Conservation (phyloP, 1,284 basidiomycete species). For the Naganishia cerealis region DNA sequence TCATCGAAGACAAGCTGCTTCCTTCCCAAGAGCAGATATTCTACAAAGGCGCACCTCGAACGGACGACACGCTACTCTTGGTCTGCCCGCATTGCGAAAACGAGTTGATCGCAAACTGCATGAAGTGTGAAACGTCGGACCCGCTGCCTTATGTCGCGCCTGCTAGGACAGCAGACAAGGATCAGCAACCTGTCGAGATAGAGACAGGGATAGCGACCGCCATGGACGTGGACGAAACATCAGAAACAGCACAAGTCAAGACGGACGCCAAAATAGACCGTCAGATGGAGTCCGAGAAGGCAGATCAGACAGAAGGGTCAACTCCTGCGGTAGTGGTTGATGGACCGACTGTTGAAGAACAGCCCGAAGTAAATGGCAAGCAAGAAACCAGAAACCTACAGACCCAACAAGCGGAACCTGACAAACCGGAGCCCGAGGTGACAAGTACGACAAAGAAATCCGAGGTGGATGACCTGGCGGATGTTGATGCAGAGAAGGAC, state of each 20-base stretch:
- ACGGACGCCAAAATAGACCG: background rate
- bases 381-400: background rate
- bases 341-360: background rate
- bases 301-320: background rate
- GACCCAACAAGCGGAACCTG: background rate
- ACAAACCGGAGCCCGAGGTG: background rate
- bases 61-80: conserved; percentile 71
- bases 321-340: background rate
- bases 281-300: background rate
- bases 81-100: conserved; percentile 67
- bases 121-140: conserved; percentile 71
- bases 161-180: background rate
- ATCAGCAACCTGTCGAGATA: background rate
- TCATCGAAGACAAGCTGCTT: conserved; percentile 59
- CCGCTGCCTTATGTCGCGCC: conserved; percentile 53
- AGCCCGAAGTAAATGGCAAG: background rate
- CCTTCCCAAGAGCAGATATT: conserved; percentile 53
- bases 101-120: conserved; percentile 56
- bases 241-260: background rate
- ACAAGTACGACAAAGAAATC: background rate
- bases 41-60: conserved; percentile 54
- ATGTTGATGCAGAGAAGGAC: conserved; percentile 15
- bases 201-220: background rate
- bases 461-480: conserved; percentile 7
- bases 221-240: conserved; percentile 9